These are phyloP conservation scores for Erythrobasidium hasegawianum DNA, from an alignment of 1,284 basidiomycete species.

Conservation along the genomic window DNA sequence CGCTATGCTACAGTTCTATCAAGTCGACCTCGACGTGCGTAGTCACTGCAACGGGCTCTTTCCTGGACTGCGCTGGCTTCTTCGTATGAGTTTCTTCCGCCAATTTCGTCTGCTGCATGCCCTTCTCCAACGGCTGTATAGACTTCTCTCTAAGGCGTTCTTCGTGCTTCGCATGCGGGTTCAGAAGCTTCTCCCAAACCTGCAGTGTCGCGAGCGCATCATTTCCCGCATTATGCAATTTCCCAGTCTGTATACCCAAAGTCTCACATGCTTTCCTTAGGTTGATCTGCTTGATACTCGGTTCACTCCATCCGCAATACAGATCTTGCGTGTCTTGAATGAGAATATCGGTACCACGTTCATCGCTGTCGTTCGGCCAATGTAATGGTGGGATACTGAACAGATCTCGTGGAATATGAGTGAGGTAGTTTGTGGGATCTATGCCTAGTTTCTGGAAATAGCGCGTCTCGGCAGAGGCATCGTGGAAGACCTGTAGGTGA, in stretches of 20 bases:
- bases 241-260: conserved; percentile 46
- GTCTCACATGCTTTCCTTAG: conserved; percentile 22
- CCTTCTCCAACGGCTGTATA: neutral
- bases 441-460: conserved; percentile 32
- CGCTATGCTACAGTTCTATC: neutral
- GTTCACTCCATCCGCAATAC: conserved; percentile 31
- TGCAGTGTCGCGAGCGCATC: conserved; percentile 56
- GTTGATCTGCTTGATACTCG: conserved; percentile 28
- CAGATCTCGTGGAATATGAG: neutral
- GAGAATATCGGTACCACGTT: conserved; percentile 4
- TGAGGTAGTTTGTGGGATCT: conserved; percentile 8
- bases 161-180: conserved; percentile 4
- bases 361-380: conserved; percentile 8
- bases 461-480: conserved; percentile 28
- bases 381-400: neutral
- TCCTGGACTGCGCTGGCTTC: neutral
- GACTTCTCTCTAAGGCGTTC: neutral
- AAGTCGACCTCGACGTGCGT: neutral
- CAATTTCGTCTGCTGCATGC: neutral
- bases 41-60: neutral
- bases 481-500: conserved; percentile 27
- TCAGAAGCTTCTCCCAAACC: conserved; percentile 34
- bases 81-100: neutral
- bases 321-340: conserved; percentile 33
- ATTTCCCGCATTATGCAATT: conserved; percentile 77